Evolutionary conservation across 371 early-diverging fungal species (phyloP), one percentile per base, ranked within the genome.

Genomic region (Zychaea mexicana): DNA sequence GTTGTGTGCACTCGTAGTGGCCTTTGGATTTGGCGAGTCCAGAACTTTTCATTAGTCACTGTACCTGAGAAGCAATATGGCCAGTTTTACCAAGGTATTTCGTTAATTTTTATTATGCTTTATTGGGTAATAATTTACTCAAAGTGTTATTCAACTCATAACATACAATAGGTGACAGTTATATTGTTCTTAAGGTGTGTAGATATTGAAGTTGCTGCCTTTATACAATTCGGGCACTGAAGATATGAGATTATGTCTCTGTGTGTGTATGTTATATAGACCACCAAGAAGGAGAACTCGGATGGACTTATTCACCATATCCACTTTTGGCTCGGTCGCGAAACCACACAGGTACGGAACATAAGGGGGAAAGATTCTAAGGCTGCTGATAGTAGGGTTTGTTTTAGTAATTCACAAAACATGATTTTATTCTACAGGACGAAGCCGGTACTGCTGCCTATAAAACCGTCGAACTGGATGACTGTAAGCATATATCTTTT

Each of bases 361-460:
- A 42, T n/a, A 39, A 5, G 66, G 71, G 31, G 54, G 6, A n/a
- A n/a, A n/a, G n/a, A n/a, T n/a, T n/a, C n/a, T n/a, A n/a, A n/a
- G n/a, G n/a, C n/a, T n/a, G n/a, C n/a, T n/a, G n/a, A n/a, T n/a
- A n/a, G n/a, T n/a, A n/a, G n/a, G n/a, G n/a, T n/a, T n/a, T n/a
- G n/a, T n/a, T n/a, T n/a, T n/a, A n/a, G n/a, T n/a, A n/a, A n/a
- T n/a, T n/a, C n/a, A n/a, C n/a, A n/a, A n/a, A n/a, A n/a, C n/a
- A n/a, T n/a, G n/a, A n/a, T n/a, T n/a, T 54, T 31, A 56, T 56
- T 42, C 33, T 42, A 15, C 1, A 58, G 70, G 93, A 93, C 70
- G 93, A 93, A 70, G 91, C 93, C 47, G 95, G 95, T 31, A 92
- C 93, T 17, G 95, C 93, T 12, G 95, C 95, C 4, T 94, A 94